Base-by-base conservation (phyloP, 139 green algal genomes). In the Auxenochlorella pyrenoidosa region DNA sequence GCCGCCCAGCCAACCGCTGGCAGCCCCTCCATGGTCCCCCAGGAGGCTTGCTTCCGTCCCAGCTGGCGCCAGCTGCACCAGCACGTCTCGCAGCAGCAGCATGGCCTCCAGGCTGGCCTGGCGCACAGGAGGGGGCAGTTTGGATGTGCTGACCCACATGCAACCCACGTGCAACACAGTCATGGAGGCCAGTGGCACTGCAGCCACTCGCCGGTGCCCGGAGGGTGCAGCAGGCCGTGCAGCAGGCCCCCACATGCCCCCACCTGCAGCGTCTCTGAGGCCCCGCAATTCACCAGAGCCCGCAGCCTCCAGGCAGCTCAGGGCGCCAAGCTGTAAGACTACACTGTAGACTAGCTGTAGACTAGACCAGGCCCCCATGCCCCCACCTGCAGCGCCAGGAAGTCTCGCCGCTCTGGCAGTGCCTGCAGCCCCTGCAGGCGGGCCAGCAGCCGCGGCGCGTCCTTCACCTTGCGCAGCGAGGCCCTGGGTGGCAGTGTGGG, bases 401-500 rank as follows among this genome's bases (percentile, higher is more conserved):
- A 95, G 40, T 92, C 87, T 26, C 83, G 43, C 8, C 80, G 40
- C 73, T 96, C 88, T 32, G 90, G 93, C 43, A 89, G 59, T 47
- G 89, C 82, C 72, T 94, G 93, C 63, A 76, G 76, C 12, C 80
- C 82, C 40, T 89, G 88, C 83, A 96, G 91, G 5, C 90, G 84
- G 2, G 83, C 65, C 73, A 97, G 83, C 73, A 95, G 72, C 13
- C 79, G 68, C 0, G 89, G 86, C 32, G 95, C 63, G 63, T 97
- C 95, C 34, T 92, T 93, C 22, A 96, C 83, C 85, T 94, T 88
- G n/a, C 63, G 71, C 79, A 90, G 72, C 60, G 47, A 30, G 2
- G 63, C 36, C 26, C 28, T 71, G 63, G 63, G 5, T 71, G 26
- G 5, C 28, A 71, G 63, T 13, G n/a, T 6, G 43, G 70, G 28